Base-by-base conservation (phyloP, 345 rosid species). In the Eucalyptus marginata region DNA sequence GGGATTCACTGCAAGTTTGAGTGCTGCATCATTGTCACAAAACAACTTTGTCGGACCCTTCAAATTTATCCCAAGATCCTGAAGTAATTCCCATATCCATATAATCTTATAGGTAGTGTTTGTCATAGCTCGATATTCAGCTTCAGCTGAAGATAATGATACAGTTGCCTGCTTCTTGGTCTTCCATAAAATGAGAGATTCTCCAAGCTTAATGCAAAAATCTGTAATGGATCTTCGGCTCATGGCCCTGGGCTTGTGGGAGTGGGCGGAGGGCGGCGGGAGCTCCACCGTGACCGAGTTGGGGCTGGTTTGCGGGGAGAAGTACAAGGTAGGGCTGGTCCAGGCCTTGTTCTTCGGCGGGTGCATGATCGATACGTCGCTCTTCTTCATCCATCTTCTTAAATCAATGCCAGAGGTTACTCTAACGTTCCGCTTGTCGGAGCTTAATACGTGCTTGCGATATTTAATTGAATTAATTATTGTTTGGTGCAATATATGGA, bases 261-360 rank as follows among this genome's bases (percentile, higher is more conserved):
- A 93, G 51, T 96, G 99, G 99, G 86, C 86, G 5, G 96, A 89
- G 7, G 96, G 96, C 17, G 66, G 86, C 22, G 95, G 92, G 5
- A 94, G 95, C 95, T 97, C 99, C 43, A 97, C 99, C 47, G 98
- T 96, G 92, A 88, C 96, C 16, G 94, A 97, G 89, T 97, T 99
- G 99, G 96, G 96, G 17, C 89, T 96, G 90, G 91, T 96, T 49
- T 97, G 99, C 89, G 96, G 92, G 4, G 93, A 96, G 7, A 97
- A 95, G 92, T 96, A 93, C 16, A 97, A 96, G 92, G 93, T 96
- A 5, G 99, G 99, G 18, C 90, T 97, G 44, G 99, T 96, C 50
- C 99, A 97, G 89, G 96, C 98, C 46, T 62, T 95, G 89, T 97
- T 96, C 91, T 97, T 97, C 80, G 92, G 94, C 64, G 99, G 99